These are phyloP conservation scores for Cryptosporidium parvum DNA, from an alignment of 169 alveolate species.

Conservation along the genomic window DNA sequence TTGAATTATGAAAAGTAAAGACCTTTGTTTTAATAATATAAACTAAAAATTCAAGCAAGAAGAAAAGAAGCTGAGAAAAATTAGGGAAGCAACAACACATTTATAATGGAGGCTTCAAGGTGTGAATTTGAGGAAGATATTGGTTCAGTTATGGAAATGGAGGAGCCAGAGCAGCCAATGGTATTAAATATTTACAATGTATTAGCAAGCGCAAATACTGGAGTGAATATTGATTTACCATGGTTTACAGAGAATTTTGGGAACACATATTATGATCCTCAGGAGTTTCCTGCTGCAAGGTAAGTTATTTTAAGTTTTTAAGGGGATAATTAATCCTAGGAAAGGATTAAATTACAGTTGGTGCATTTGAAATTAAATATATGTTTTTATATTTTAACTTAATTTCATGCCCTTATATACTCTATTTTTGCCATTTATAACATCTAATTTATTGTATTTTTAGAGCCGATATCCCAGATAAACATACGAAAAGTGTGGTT, in stretches of 20 bases:
- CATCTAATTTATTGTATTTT: background rate
- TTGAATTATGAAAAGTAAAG: background rate
- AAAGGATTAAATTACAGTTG: background rate
- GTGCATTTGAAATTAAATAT: too few relatives aligned
- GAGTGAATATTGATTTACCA: slow-evolving; percentile 44
- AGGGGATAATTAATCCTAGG: background rate
- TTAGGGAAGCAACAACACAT: background rate
- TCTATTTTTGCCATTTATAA: background rate
- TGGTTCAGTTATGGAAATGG: slow-evolving; percentile 16
- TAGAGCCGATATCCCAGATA: slow-evolving; percentile 56
- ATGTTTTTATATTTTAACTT: too few relatives aligned
- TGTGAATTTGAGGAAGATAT: slow-evolving; percentile 59
- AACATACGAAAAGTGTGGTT: slow-evolving; percentile 31
- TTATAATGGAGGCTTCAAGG: slow-evolving; percentile 5
- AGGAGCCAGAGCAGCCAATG: slow-evolving; percentile 66
- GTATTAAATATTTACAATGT: slow-evolving; percentile 64
- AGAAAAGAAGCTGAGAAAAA: background rate
- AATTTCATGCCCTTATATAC: background rate
- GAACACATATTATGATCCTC: slow-evolving; percentile 72
- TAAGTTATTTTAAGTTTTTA: slow-evolving; percentile 14
- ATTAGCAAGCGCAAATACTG: slow-evolving; percentile 65
- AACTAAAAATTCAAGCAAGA: background rate
- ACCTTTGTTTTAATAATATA: too few relatives aligned
- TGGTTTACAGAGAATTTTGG: slow-evolving; percentile 70
- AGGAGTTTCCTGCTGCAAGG: slow-evolving; percentile 76